Evolutionary conservation across 2,329 filamentous ascomycete genomes (phyloP), one percentile per base, ranked within the genome.

Genomic region (Hortaea sp.): DNA sequence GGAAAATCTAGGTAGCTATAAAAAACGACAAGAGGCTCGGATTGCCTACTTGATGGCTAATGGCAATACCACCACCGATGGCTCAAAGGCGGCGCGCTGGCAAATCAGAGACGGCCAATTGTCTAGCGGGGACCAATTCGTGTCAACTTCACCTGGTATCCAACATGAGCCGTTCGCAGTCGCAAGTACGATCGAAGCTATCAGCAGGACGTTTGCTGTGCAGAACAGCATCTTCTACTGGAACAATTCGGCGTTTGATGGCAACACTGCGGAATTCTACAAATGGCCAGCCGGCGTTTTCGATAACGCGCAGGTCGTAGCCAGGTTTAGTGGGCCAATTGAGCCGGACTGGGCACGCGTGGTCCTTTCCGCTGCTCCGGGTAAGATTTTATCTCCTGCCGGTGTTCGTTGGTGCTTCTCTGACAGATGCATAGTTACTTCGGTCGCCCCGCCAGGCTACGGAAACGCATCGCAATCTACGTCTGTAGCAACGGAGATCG

Each of bases 41-140:
- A 48, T 50, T 5, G 53, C 54, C 11, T 66, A 58, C 52, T 40
- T 66, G 1, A 56, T 57, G 35, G 47, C 50, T 4, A 58, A 61
- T 37, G 63, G 64, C 7, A 62, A 63, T 45, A 62, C 60, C 5
- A 64, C 63, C 2, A 61, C 56, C 7, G 51, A 63, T 37, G 44
- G 50, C 7, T 55, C 47, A 20, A 27, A 51, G 29, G 64, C 63
- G 2, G 58, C 57, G 6, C 52, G 56, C 27, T 66, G 60, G 49
- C 45, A 47, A 6, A 63, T 66, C 41, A 44, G 51, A 7, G 48
- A 57, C 42, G 60, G 60, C 5, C 53, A 53, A 13, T 45, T 65
- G 4, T 29, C 43, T 5, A 52, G 44, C 12, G 42, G 47, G 10
- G 46, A 53, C 29, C 56, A 60, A 9, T 54, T 49, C 29, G 35